A percentile compares a stretch with the other conserved stretches of the same genome.
phyloP scores from a whole-genome alignment of 257 asterid species.

The Jasminum sambac region DNA sequence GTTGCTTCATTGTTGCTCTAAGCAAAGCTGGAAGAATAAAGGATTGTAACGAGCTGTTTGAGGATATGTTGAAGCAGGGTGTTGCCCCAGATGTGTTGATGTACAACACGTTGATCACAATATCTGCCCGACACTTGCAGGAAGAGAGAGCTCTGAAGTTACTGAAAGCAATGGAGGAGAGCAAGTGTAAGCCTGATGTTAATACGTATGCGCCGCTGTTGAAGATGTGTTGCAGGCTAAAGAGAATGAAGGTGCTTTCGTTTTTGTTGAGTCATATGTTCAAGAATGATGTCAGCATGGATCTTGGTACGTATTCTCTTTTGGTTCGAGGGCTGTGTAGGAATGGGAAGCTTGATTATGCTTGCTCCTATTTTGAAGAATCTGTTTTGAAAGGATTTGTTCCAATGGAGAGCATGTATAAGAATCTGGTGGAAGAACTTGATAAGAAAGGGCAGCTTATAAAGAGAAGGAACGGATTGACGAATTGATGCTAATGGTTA shows the following conservation, averaged over 20 bases:
- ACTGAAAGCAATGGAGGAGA: slow-evolving; percentile 69
- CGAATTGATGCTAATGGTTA: slow-evolving; percentile 52
- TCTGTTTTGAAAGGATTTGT: slow-evolving; percentile 60
- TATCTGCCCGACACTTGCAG: slow-evolving; percentile 42
- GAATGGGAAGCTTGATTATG: slow-evolving; percentile 49
- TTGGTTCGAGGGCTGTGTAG: slow-evolving; percentile 57
- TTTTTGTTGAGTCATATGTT: slow-evolving; percentile 82
- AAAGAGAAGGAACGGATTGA: slow-evolving; percentile 49
- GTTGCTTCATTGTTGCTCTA: slow-evolving; percentile 46
- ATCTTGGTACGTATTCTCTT: slow-evolving; percentile 66
- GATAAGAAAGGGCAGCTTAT: slow-evolving; percentile 51
- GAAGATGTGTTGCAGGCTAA: slow-evolving; percentile 85
- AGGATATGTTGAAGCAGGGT: slow-evolving; percentile 79
- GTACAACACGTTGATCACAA: slow-evolving; percentile 57
- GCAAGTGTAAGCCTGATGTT: slow-evolving; percentile 58
- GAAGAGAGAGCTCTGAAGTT: slow-evolving; percentile 81
- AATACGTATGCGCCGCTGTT: slow-evolving; percentile 66
- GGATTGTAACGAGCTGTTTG: slow-evolving; percentile 69
- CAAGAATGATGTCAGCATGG: slow-evolving; percentile 61
- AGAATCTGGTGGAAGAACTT: slow-evolving; percentile 46
- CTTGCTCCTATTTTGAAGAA: slow-evolving; percentile 73
- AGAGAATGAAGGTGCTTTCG: slow-evolving; percentile 75
- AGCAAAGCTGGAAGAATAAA: slow-evolving; percentile 69
- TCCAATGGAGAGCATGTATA: slow-evolving; percentile 51
- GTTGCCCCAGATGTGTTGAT: slow-evolving; percentile 47